phyloP scores from a whole-genome alignment of 2,329 filamentous ascomycete species.

The Monilinia aucupariae region DNA sequence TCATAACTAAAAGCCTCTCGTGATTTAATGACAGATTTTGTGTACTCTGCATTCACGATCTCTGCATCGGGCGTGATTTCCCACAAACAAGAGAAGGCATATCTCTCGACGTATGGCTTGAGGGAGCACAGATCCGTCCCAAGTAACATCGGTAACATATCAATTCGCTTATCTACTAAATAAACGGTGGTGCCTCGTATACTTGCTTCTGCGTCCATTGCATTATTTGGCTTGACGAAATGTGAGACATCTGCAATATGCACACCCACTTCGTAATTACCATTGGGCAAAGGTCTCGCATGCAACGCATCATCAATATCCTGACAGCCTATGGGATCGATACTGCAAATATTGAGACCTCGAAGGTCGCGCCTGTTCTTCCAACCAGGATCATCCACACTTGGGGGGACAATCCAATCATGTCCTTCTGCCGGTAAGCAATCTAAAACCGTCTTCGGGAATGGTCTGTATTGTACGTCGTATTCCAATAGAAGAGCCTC shows the following conservation, averaged over 20 bases:
- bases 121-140: constrained; percentile 94
- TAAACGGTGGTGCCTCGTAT: constrained; percentile 95
- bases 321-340: constrained; percentile 91
- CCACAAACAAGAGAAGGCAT: constrained; percentile 81
- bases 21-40: constrained; percentile 96
- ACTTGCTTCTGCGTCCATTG: constrained; percentile 94
- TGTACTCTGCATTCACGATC: constrained; percentile 79
- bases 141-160: constrained; percentile 96
- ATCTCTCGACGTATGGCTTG: constrained; percentile 95
- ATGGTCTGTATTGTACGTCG: constrained; percentile 95
- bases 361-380: constrained; percentile 76
- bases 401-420: constrained; percentile 85
- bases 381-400: constrained; percentile 79
- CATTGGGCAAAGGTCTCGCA: constrained; percentile 76
- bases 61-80: constrained; percentile 82
- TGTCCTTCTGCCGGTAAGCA: constrained; percentile 89
- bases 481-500: constrained; percentile 91
- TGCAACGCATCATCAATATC: constrained; percentile 98
- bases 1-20: constrained; percentile 98
- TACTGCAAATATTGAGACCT: constrained; percentile 87
- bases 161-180: constrained; percentile 96
- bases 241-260: constrained; percentile 99
- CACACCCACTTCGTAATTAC: constrained; percentile 92
- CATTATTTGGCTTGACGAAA: constrained; percentile 93
- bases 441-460: constrained; percentile 91